phyloP scores from a whole-genome alignment of 1,139 yeast species.

The Protomyces gravidus region DNA sequence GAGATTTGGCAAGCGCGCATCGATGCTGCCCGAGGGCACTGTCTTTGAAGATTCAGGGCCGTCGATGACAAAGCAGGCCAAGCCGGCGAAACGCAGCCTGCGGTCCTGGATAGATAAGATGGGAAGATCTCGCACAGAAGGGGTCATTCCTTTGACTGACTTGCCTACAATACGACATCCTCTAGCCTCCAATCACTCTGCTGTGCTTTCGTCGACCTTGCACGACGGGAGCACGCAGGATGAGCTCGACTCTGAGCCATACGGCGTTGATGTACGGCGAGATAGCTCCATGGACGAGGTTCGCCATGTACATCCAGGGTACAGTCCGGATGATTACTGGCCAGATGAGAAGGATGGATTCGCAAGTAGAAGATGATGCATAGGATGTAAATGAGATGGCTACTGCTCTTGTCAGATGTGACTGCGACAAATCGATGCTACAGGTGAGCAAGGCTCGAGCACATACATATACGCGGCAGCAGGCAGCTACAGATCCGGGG shows the following conservation, averaged over 20 bases:
- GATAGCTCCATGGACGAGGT: background rate
- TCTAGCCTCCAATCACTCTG: background rate
- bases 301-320: background rate
- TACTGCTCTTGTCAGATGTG: no score
- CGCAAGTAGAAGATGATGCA: no score
- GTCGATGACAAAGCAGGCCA: background rate
- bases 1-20: slow-evolving; percentile 36
- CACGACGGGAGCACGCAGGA: background rate
- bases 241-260: background rate
- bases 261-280: background rate
- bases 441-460: no score
- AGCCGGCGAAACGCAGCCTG: background rate
- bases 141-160: background rate
- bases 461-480: no score
- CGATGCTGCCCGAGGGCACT: background rate
- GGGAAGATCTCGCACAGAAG: slow-evolving; percentile 5
- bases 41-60: background rate
- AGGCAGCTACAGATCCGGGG: no score
- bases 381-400: no score
- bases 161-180: background rate
- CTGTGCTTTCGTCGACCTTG: background rate
- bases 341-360: slow-evolving; percentile 19
- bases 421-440: no score
- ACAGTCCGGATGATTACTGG: slow-evolving; percentile 16
- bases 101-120: background rate